Percentiles rank a stretch among this genome's conserved stretches.
Conservation (phyloP, 176 grass and related monocot genomes). For the Ensete glaucum region DNA sequence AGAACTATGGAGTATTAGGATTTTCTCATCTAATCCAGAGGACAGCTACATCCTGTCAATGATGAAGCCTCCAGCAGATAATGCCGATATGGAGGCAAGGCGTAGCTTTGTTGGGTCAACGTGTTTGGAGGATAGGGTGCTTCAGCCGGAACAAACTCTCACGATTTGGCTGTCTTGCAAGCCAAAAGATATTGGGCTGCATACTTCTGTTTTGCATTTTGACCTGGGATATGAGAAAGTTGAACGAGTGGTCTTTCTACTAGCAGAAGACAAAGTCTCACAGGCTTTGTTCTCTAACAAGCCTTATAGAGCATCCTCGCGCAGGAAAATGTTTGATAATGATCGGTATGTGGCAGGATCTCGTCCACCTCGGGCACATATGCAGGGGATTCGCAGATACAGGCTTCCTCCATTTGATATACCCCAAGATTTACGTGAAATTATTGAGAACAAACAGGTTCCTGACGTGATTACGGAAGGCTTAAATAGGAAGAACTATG, state of each 20-base stretch:
- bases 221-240: slow-evolving; percentile 75
- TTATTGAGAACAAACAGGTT: slow-evolving; percentile 48
- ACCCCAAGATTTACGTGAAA: slow-evolving; percentile 49
- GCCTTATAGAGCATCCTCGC: slow-evolving; percentile 40
- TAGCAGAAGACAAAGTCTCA: slow-evolving; percentile 73
- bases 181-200: slow-evolving; percentile 78
- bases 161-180: slow-evolving; percentile 85
- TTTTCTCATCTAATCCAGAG: slow-evolving; percentile 84
- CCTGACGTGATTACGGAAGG: slow-evolving; percentile 54
- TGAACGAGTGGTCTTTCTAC: slow-evolving; percentile 69
- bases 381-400: slow-evolving; percentile 41
- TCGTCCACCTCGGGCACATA: slow-evolving; percentile 34
- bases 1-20: slow-evolving; percentile 68
- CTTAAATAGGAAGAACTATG: slow-evolving; percentile 52
- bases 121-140: slow-evolving; percentile 59
- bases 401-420: slow-evolving; percentile 63
- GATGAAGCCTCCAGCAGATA: slow-evolving; percentile 63
- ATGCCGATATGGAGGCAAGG: slow-evolving; percentile 35
- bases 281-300: slow-evolving; percentile 55
- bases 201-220: slow-evolving; percentile 81
- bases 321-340: slow-evolving; percentile 45
- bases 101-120: slow-evolving; percentile 48
- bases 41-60: slow-evolving; percentile 69
- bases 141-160: slow-evolving; percentile 60
- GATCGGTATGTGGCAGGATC: slow-evolving; percentile 46